A percentile compares a stretch with the other conserved stretches of the same genome.
These are phyloP conservation scores for Lentinula detonsa DNA, from an alignment of 768 basidiomycete genomes.

Conservation along the genomic window DNA sequence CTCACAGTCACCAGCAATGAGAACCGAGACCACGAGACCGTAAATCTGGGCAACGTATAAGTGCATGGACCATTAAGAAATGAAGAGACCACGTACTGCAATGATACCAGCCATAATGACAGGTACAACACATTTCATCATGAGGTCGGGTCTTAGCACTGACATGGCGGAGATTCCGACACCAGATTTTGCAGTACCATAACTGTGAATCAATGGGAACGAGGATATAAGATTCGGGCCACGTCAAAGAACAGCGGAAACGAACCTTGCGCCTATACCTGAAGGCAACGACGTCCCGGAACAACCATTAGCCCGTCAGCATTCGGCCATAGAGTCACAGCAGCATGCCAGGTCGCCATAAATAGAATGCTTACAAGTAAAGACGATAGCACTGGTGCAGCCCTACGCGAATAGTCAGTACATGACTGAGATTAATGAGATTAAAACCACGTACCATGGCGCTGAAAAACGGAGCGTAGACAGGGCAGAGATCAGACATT, in stretches of 20 bases:
- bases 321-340: not conserved
- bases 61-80: not conserved
- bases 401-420: conserved; percentile 46
- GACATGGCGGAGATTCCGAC: conserved; percentile 98
- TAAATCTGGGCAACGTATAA: conserved; percentile 58
- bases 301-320: conserved; percentile 1
- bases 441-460: conserved; percentile 64
- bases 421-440: not conserved
- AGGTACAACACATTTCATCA: conserved; percentile 97
- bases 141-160: conserved; percentile 89
- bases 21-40: conserved; percentile 97
- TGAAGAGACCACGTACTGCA: conserved; percentile 58
- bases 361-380: conserved; percentile 72
- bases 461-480: conserved; percentile 98
- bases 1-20: conserved; percentile 85
- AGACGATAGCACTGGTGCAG: conserved; percentile 94
- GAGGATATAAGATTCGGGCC: conserved; percentile 7
- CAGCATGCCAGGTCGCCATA: not conserved
- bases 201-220: conserved; percentile 40
- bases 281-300: not conserved
- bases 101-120: conserved; percentile 99
- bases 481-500: conserved; percentile 83
- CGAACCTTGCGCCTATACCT: conserved; percentile 86
- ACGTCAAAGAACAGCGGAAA: conserved; percentile 11
- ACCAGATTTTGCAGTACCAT: conserved; percentile 99